Base-by-base conservation (phyloP, 139 green algal species). In the Micractinium sp. region DNA sequence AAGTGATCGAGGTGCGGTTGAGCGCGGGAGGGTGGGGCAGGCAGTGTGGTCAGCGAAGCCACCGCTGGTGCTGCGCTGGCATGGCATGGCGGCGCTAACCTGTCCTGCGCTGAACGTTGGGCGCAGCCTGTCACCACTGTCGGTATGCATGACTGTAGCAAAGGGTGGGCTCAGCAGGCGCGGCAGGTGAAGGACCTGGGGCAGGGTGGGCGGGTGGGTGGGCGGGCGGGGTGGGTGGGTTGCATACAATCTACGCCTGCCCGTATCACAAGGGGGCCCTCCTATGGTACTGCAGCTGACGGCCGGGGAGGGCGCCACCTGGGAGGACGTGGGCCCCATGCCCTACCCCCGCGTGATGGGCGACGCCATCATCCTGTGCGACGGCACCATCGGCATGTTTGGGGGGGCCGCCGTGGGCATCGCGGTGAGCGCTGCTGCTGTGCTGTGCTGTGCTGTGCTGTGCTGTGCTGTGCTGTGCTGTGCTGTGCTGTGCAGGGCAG, bases 261-360 rank as follows among this genome's bases (percentile, higher is more conserved):
- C n/a, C n/a, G n/a, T n/a, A n/a, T n/a, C n/a, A n/a, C n/a, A n/a
- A 56, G 5, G 47, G 5, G 47, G 7, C 47, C 47, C 47, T 56
- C 47, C 47, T 56, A 9, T 9, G 7, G 7, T 56, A 27, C 22
- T 74, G 81, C 81, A 85, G 81, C 81, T 85, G 56, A 85, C 81
- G 12, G 81, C 15, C 25, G 81, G 81, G 0, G 13, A 33, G 19
- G 20, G 25, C 18, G 81, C 81, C 81, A 74, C 0, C 31, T 85
- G 81, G 81, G 9, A 19, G n/a, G 14, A 18, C 15, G 81, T 85
- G 3, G 81, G 81, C 2, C 56, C n/a, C 56, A 85, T 85, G 81
- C 81, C 81, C 31, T 41, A 85, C 81, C 53, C 13, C 29, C 53
- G 81, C 18, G 31, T 85, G 20, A 85, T 85, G 81, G 81, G 56